Base-by-base conservation (phyloP, 2,329 filamentous ascomycete genomes). In the Ramichloridium luteum region DNA sequence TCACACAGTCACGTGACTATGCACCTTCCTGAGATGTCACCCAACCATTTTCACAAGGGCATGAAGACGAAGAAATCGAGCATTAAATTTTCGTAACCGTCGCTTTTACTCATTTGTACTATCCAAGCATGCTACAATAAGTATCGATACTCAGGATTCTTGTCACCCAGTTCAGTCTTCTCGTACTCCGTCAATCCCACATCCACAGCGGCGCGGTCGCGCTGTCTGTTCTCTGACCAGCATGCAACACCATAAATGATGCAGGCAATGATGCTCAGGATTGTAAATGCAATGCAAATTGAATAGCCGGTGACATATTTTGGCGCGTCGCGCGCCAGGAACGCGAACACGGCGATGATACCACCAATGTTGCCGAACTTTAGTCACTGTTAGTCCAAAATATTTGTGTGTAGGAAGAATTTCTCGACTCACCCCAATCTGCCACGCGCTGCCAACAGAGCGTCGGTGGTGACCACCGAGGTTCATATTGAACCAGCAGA, bases 221-320 rank as follows among this genome's bases (percentile, higher is more conserved):
- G 64, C 48, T 62, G 63, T 45, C 61, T 62, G 51, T 88, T 88
- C 53, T 76, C 67, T 39, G 54, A 52, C 43, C 56, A 58, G 37
- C 80, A 74, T 2, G 66, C 67, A 3, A 67, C 41, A 2, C 67
- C 70, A 49, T 88, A 88, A 1, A 66, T 34, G 11, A 61, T 52
- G 45, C 74, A 80, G 8, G 70, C 65, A 3, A 77, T 44, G 11
- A 71, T 73, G 32, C 75, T 78, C 16, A 93, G 51, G 30, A 72
- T 68, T 6, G 77, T 69, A 48, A 93, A 93, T 0, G 67, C 73
- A 4, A 93, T 65, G 49, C 74, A 79, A 40, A 93, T 84, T 32
- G 68, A 69, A 57, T 90, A 92, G 0, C 85, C 86, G 1, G 68
- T 74, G 5, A 62, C 69, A 55, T 78, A 93, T 13, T 56, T 48